Evolutionary conservation across 371 early-diverging fungal genomes (phyloP).

Genomic region (Paraphysoderma sedebokerense): DNA sequence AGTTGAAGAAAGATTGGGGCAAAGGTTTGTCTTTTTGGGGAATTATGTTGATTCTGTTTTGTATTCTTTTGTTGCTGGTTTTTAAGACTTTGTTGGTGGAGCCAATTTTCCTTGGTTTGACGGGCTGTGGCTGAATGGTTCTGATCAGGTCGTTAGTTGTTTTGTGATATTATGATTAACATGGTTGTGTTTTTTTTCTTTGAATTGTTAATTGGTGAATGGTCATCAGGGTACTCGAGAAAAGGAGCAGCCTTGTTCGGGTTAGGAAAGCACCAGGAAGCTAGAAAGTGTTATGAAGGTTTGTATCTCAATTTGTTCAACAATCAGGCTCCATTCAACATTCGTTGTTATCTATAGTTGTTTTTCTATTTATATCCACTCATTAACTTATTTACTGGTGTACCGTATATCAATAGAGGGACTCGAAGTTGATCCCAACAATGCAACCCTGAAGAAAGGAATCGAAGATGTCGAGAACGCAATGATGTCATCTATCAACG

Average conservation of each 20-base stretch:
- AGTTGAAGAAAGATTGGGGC: constrained; percentile 62
- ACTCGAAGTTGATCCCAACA: constrained; percentile 54
- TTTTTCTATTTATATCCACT: too few species aligned
- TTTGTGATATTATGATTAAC: too few species aligned
- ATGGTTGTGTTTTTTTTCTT: too few species aligned
- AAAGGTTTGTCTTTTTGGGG: constrained; percentile 32
- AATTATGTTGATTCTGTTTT: constrained; percentile 4
- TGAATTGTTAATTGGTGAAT: too few species aligned
- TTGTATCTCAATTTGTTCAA: too few species aligned
- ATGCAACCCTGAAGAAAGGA: constrained; percentile 45
- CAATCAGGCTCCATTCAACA: too few species aligned
- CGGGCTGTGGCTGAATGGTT: too few species aligned
- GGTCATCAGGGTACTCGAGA: constrained; percentile 73
- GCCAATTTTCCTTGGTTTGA: background rate
- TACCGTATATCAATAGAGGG: too few species aligned
- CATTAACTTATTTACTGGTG: too few species aligned
- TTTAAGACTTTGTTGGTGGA: background rate
- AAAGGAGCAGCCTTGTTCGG: constrained; percentile 71
- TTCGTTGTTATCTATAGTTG: too few species aligned
- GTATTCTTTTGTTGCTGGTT: background rate
- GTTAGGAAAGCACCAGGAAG: constrained; percentile 38
- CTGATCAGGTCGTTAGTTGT: too few species aligned
- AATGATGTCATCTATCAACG: background rate
- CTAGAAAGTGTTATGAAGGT: constrained; percentile 50
- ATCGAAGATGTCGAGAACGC: constrained; percentile 42